Percentiles rank a stretch among this genome's conserved stretches.
These are phyloP conservation scores for Coemansia sp. DNA, from an alignment of 371 early-diverging fungal genomes.

Conservation along the genomic window DNA sequence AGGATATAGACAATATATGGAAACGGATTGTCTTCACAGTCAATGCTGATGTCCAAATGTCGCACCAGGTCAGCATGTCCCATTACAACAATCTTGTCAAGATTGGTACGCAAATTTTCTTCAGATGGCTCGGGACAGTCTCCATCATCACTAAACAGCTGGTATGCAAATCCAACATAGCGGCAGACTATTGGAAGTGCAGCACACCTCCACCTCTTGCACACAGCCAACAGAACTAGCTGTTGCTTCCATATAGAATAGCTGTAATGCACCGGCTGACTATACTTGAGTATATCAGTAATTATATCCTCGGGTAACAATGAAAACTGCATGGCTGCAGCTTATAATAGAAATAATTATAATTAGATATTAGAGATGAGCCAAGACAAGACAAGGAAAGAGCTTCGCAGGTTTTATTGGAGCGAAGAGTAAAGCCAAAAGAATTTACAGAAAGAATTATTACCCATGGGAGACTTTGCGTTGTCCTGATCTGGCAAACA, in stretches of 20 bases:
- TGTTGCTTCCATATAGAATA: neutral
- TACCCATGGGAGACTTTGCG: too few species aligned
- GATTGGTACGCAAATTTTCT: neutral
- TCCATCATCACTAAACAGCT: neutral
- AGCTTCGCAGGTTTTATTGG: too few species aligned
- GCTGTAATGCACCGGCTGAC: neutral
- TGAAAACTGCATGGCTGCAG: neutral
- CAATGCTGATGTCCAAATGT: neutral
- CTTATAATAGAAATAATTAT: neutral
- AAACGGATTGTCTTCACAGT: neutral
- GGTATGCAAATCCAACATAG: neutral
- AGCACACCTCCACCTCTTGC: neutral
- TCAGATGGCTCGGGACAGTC: neutral
- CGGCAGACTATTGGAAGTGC: neutral
- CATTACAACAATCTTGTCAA: neutral
- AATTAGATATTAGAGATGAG: neutral
- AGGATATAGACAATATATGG: neutral
- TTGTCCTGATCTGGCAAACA: too few species aligned
- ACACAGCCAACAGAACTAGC: neutral
- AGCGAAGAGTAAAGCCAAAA: too few species aligned
- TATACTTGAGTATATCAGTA: neutral
- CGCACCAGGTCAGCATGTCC: neutral
- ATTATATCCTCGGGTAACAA: neutral
- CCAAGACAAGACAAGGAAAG: too few species aligned
- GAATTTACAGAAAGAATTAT: too few species aligned